Base-by-base conservation (phyloP, 768 basidiomycete species). In the Mycena haematopus region DNA sequence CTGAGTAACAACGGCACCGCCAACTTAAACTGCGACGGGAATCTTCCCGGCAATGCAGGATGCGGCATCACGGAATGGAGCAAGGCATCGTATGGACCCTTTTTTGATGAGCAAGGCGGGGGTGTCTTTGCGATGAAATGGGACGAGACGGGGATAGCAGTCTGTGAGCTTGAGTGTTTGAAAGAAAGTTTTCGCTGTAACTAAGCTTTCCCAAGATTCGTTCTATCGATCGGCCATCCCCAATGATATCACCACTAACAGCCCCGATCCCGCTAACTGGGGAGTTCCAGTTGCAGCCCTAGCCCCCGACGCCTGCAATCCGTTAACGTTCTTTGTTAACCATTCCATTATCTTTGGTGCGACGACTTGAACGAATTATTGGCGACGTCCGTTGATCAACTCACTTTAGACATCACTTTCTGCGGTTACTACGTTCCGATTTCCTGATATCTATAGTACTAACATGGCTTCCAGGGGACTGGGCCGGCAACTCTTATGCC, bases 71-170 rank as follows among this genome's bases (percentile, higher is more conserved):
- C 82, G 0, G 92, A 95, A 70, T 87, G 86, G 86, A 94, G 92
- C 69, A 80, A 82, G 22, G 88, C 90, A 2, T 95, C 93, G 0
- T 95, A 92, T 74, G 94, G 94, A 0, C 87, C 89, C 38, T 84
- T 83, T 55, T 95, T 95, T 71, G 93, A 95, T 63, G 81, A 82
- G 0, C 86, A 85, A 70, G 85, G 89, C 11, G 94, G 94, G 6
- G 94, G 94, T 3, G 87, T 93, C 3, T 95, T 92, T 71, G 92
- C 87, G 1, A 93, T 93, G 91, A 89, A 90, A 68, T 95, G 94
- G 94, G 91, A 94, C 70, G 83, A 86, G 61, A 81, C 79, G 62
- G 86, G 87, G 2, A 92, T 93, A 58, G 84, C 86, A 42, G 83
- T 92, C 65, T 93, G 91, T 93, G 63, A 72, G 91, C 79, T n/a